Conservation (phyloP, 805 yeast genomes). For the Maudiozyma bulderi region DNA sequence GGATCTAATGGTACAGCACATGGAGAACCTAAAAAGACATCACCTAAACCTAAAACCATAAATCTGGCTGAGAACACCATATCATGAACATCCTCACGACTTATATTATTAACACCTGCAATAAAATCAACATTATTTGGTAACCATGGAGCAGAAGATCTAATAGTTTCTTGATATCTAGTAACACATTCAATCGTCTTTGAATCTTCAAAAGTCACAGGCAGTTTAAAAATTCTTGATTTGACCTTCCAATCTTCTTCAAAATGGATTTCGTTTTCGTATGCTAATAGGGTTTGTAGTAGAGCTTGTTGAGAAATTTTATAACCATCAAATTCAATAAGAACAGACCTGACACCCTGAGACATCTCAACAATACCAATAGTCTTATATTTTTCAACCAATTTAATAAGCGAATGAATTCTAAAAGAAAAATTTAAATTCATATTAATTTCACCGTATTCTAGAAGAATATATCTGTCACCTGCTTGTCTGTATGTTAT, state of each 20-base stretch:
- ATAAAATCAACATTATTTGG: conserved; percentile 96
- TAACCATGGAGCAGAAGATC: conserved; percentile 92
- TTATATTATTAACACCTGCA: conserved; percentile 77
- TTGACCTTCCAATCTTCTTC: conserved; percentile 78
- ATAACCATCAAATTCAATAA: conserved; percentile 70
- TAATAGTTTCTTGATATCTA: conserved; percentile 87
- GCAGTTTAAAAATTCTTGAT: conserved; percentile 73
- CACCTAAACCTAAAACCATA: conserved; percentile 91
- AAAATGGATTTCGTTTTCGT: conserved; percentile 65
- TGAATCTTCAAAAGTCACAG: conserved; percentile 94
- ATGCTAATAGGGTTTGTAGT: conserved; percentile 55
- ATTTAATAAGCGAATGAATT: conserved; percentile 69
- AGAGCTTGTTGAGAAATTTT: conserved; percentile 52
- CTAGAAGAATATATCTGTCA: conserved; percentile 84
- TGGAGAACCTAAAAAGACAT: conserved; percentile 95
- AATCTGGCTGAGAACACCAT: conserved; percentile 85
- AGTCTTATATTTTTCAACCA: conserved; percentile 56
- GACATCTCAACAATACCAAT: conserved; percentile 90
- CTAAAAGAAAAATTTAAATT: conserved; percentile 80
- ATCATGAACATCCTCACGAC: conserved; percentile 65
- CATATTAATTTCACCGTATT: conserved; percentile 83
- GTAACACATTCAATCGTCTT: conserved; percentile 82
- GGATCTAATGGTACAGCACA: conserved; percentile 98
- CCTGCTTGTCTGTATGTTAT: conserved; percentile 94
- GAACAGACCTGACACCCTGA: conserved; percentile 91